Evolutionary conservation across 139 green algal species (phyloP), one percentile per base, ranked within the genome.

Genomic region (Haematococcus sp.): DNA sequence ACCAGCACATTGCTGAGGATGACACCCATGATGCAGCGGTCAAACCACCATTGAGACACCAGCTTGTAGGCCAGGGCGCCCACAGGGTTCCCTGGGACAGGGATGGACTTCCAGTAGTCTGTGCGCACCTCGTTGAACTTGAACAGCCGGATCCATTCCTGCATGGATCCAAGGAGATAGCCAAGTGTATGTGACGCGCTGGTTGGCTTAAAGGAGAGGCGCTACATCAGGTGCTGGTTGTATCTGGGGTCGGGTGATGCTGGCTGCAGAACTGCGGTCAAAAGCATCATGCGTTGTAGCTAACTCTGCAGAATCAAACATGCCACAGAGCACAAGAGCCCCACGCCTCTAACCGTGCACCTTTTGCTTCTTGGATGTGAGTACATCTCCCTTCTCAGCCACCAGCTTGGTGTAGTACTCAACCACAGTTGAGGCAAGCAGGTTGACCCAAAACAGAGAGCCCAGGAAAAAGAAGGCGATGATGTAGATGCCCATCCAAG

Each of bases 371-470:
- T 49, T 49, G 40, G 40, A 49, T 11, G 40, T 49, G 7, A 70
- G 23, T 43, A 75, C 33, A 28, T 71, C 66, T 1, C 43, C 66
- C 32, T 75, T 35, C 66, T 70, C 32, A 43, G 64, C 2, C 56
- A 70, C 64, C 43, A 84, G 70, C 55, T 68, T 60, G 59, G 28
- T 64, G 76, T 86, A 87, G 71, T 87, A 78, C 52, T 89, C 84
- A 19, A 90, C 80, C 46, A 88, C 75, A 23, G 80, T 78, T 32
- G 66, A 76, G 17, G 85, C 74, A 16, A 90, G 70, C 58, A 90
- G 69, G 69, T 88, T 90, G 44, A 88, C n/a, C 79, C 80, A 86
- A 73, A 86, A 86, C 71, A 83, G 80, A 3, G 55, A 56, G 15
- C 77, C 73, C 28, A 87, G 55, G 78, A 87, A 78, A 35, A 80